Base-by-base conservation (phyloP, 164 flowering plant genomes). In the Chimonanthus salicifolius region DNA sequence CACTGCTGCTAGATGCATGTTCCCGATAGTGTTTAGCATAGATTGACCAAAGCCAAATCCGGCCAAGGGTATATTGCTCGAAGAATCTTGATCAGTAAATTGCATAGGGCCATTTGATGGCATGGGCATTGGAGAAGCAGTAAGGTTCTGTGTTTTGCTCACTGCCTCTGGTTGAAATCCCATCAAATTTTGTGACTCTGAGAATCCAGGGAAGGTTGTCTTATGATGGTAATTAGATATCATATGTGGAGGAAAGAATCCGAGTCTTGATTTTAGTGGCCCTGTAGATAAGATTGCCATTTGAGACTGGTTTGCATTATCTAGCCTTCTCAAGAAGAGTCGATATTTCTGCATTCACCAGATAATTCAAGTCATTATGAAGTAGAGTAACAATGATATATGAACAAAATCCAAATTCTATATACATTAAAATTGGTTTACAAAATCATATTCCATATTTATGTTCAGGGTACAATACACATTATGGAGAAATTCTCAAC, bases 261-360 rank as follows among this genome's bases (percentile, higher is more conserved):
- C 45, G 0, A 69, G 4, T 8, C 3, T 20, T 9, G 62, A 49
- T 8, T 49, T 33, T 33, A 33, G 2, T 33, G 33, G 33, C 33
- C 33, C 33, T 33, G 33, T 33, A 33, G 33, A 33, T 21, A 54
- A 54, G 16, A 54, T 5, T 11, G 3, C 2, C 46, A 9, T 2
- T 33, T 33, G 33, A 33, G 33, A 69, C 13, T 33, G 43, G 11
- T 7, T 43, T 49, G 15, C 45, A 11, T 21, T 47, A 49, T 69
- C 21, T 3, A 69, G 6, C 49, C 71, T 69, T 69, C 71, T 60
- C 8, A 69, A 3, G 47, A 20, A 69, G 15, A 69, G 71, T 13
- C 71, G 71, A 49, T 49, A 50, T 51, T 69, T 69, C 71, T 69
- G 71, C 62, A n/a, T 49, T 20, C 62, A 47, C 54, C 54, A 47